Evolutionary conservation across 2,329 filamentous ascomycete genomes (phyloP).

Genomic region (Neonectria hederae): DNA sequence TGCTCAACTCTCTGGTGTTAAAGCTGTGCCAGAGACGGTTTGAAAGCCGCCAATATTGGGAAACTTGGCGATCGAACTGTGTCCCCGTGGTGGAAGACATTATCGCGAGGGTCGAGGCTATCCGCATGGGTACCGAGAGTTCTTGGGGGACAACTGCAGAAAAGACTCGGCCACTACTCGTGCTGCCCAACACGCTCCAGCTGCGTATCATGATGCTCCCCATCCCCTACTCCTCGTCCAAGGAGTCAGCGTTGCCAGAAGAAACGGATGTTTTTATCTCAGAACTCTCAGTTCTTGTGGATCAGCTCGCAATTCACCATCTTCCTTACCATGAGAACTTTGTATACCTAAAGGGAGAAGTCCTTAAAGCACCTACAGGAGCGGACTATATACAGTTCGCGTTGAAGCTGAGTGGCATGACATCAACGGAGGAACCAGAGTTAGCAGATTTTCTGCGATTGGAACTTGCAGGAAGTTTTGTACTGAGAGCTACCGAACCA

Average conservation of each 20-base stretch:
- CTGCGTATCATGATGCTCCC: conserved; percentile 28
- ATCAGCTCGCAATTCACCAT: conserved; percentile 19
- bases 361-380: conserved; percentile 10
- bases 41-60: conserved; percentile 21
- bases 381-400: conserved; percentile 12
- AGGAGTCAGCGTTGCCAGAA: background rate
- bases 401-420: conserved; percentile 23
- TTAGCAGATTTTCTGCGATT: conserved; percentile 35
- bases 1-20: conserved; percentile 3
- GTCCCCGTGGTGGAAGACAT: conserved; percentile 35
- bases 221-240: conserved; percentile 17
- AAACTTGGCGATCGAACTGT: conserved; percentile 33
- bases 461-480: conserved; percentile 26
- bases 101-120: conserved; percentile 23
- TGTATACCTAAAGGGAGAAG: conserved; percentile 20
- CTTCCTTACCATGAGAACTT: conserved; percentile 41
- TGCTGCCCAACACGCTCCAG: conserved; percentile 30
- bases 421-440: background rate
- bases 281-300: conserved; percentile 27
- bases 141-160: background rate
- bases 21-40: conserved; percentile 4
- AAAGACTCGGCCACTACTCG: background rate
- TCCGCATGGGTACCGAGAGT: background rate
- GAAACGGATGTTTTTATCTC: conserved; percentile 18
- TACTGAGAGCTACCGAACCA: conserved; percentile 4